Conservation (phyloP, 768 basidiomycete species). For the Boletus rubroflammeus region DNA sequence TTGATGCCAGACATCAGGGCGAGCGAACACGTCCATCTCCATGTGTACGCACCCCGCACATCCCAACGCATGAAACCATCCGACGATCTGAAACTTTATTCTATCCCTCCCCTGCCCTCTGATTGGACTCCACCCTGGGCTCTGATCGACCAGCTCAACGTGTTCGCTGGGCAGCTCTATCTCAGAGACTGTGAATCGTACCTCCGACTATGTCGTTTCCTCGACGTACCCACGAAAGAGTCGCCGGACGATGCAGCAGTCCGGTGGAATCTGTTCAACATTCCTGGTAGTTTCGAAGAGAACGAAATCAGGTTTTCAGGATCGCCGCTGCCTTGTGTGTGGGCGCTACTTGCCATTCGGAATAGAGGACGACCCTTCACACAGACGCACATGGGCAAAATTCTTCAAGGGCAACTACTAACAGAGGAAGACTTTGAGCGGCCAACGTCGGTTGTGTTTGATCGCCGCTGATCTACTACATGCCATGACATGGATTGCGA, state of each 20-base stretch:
- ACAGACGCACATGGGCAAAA: neutral
- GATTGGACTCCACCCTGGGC: neutral
- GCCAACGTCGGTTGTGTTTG: too few relatives aligned
- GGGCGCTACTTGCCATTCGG: neutral
- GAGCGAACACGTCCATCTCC: conserved; percentile 34
- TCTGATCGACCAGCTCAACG: conserved; percentile 5
- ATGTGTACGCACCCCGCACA: conserved; percentile 39
- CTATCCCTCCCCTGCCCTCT: conserved; percentile 2
- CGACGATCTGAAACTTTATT: conserved; percentile 27
- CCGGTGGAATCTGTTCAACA: neutral
- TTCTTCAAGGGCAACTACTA: neutral
- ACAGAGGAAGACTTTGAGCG: neutral
- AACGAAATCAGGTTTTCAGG: neutral
- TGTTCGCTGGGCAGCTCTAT: conserved; percentile 6
- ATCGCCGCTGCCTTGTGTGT: neutral
- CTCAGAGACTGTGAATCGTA: conserved; percentile 22
- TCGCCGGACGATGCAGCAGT: neutral
- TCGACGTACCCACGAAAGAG: conserved; percentile 8
- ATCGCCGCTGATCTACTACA: too few relatives aligned
- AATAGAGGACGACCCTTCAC: neutral
- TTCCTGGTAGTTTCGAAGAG: neutral
- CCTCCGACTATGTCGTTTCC: conserved; percentile 18
- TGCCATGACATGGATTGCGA: too few relatives aligned
- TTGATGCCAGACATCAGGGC: conserved; percentile 36
- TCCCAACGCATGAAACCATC: conserved; percentile 32